These are phyloP conservation scores for Apiospora koreana DNA, from an alignment of 2,329 filamentous ascomycete genomes.

Conservation along the genomic window DNA sequence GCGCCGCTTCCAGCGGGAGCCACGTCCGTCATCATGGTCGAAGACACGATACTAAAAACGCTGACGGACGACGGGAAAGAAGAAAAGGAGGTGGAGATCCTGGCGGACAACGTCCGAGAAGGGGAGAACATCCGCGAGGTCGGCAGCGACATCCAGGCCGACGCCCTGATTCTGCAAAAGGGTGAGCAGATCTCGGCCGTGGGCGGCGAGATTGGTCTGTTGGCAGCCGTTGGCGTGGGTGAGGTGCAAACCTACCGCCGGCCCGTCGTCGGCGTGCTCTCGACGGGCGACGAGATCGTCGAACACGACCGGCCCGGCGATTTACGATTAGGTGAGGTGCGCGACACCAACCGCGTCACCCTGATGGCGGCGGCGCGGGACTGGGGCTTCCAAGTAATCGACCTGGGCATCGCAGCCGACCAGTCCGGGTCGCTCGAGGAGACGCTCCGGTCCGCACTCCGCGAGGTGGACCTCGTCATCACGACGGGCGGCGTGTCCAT, in stretches of 20 bases:
- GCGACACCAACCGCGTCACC: constrained; percentile 90
- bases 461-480: constrained; percentile 77
- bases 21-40: constrained; percentile 94
- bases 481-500: constrained; percentile 96
- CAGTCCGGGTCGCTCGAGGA: constrained; percentile 74
- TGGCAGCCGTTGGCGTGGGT: constrained; percentile 79
- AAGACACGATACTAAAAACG: constrained; percentile 79
- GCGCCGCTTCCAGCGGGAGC: constrained; percentile 87
- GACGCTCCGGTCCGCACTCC: constrained; percentile 72
- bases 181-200: constrained; percentile 84
- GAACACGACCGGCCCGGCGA: constrained; percentile 64
- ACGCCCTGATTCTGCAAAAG: constrained; percentile 68
- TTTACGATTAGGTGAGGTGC: constrained; percentile 78
- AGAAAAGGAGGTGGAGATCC: constrained; percentile 84
- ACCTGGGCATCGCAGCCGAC: constrained; percentile 84
- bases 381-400: constrained; percentile 76
- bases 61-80: constrained; percentile 79
- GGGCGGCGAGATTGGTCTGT: constrained; percentile 87
- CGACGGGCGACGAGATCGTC: constrained; percentile 93
- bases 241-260: constrained; percentile 73
- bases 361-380: constrained; percentile 75
- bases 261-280: constrained; percentile 82
- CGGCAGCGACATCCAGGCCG: constrained; percentile 79
- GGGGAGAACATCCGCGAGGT: constrained; percentile 91
- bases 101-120: constrained; percentile 71